These are phyloP conservation scores for Talaromyces pinophilus DNA, from an alignment of 2,329 filamentous ascomycete species.

Conservation along the genomic window DNA sequence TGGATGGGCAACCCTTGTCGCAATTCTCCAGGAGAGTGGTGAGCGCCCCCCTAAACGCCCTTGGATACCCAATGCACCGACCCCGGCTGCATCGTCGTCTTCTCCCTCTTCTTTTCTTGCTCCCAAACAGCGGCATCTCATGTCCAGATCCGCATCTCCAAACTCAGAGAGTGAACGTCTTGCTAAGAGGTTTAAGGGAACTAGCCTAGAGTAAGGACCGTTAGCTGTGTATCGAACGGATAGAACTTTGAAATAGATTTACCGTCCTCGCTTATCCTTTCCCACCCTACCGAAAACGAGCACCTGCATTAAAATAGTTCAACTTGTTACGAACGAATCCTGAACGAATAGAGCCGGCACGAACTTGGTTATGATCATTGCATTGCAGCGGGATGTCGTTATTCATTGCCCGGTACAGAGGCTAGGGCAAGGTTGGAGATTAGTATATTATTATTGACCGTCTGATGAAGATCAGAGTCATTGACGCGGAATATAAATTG, in stretches of 20 bases:
- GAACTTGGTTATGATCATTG: not conserved
- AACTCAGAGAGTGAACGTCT: slow-evolving; percentile 58
- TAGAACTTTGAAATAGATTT: slow-evolving; percentile 3
- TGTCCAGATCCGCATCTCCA: slow-evolving; percentile 42
- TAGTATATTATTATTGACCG: not conserved
- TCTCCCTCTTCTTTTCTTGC: slow-evolving; percentile 3
- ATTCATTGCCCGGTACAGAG: not conserved
- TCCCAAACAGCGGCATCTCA: slow-evolving; percentile 39
- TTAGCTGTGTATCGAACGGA: not conserved
- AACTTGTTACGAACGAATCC: not conserved
- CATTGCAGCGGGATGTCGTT: not conserved
- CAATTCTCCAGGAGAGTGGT: slow-evolving; percentile 95
- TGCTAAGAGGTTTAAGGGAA: slow-evolving; percentile 66
- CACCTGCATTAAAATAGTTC: not conserved
- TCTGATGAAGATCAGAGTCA: not conserved
- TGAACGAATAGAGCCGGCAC: slow-evolving; percentile 1
- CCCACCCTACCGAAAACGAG: not conserved
- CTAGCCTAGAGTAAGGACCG: slow-evolving; percentile 53
- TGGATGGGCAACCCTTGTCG: slow-evolving; percentile 91
- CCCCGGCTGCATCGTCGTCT: slow-evolving; percentile 33
- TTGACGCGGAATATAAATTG: not conserved
- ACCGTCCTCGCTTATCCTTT: not conserved
- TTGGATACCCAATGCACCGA: slow-evolving; percentile 39
- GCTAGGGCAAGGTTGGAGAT: too few relatives aligned
- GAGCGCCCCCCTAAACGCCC: slow-evolving; percentile 83